A percentile compares a stretch with the other conserved stretches of the same genome.
Evolutionary conservation across 768 basidiomycete species (phyloP).

Genomic region (Tricholoma hemisulphureum): DNA sequence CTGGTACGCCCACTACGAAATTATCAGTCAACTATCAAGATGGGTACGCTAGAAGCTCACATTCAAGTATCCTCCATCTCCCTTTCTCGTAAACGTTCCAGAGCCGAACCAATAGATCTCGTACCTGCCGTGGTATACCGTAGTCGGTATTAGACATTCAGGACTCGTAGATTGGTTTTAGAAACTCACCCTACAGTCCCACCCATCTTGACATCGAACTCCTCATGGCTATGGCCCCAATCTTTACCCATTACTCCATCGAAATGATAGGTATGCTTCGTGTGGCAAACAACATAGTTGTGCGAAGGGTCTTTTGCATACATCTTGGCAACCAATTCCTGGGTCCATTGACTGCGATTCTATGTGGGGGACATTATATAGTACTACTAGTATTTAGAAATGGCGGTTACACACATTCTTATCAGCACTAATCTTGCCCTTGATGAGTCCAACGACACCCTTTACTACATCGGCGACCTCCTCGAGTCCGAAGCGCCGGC

Average conservation of each 20-base stretch:
- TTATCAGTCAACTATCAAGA: neutral
- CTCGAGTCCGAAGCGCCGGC: too few relatives aligned
- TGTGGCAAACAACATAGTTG: constrained; percentile 18
- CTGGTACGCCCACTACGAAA: neutral
- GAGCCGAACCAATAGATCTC: constrained; percentile 24
- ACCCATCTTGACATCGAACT: constrained; percentile 13
- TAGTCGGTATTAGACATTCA: too few relatives aligned
- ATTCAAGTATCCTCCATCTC: constrained; percentile 25
- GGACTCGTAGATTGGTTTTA: too few relatives aligned
- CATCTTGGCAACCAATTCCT: neutral
- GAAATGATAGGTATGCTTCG: constrained; percentile 10
- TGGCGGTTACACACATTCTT: too few relatives aligned
- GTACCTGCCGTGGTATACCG: constrained; percentile 3
- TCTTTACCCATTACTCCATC: constrained; percentile 14
- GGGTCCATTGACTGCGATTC: constrained; percentile 2
- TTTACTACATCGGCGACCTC: too few relatives aligned
- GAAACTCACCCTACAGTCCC: constrained; percentile 14
- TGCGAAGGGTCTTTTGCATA: neutral
- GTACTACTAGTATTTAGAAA: too few relatives aligned
- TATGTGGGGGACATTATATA: too few relatives aligned
- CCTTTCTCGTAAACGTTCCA: constrained; percentile 18
- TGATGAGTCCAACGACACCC: too few relatives aligned
- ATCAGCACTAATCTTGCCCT: too few relatives aligned
- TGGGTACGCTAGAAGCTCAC: constrained; percentile 7
- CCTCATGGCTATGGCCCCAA: constrained; percentile 21